Evolutionary conservation across 495 filamentous ascomycete species (phyloP), one percentile per base, ranked within the genome.

Genomic region (Neurospora sp.): DNA sequence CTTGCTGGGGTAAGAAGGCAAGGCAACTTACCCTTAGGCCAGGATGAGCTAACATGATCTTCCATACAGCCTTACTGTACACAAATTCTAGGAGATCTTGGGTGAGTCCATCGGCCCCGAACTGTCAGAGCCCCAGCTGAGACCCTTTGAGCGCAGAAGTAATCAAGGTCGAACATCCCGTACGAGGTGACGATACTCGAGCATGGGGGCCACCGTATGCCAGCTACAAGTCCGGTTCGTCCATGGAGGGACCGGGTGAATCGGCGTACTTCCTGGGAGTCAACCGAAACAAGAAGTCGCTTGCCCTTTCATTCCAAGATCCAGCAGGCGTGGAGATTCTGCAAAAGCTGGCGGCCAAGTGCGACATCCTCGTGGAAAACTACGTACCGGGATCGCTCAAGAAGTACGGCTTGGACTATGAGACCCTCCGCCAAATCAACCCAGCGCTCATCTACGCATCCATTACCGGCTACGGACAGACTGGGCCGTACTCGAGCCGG

Each of bases 171-270:
- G 96, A 99, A 80, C 96, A 99, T 81, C 96, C 96, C 6, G 88
- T 86, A 0, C 87, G 93, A 45, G 96, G 96, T 39, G 96, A 99
- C 78, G 96, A 99, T 80, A 99, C 96, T 31, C 85, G 96, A 73
- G 94, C 94, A 68, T 99, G 96, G 96, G 96, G 96, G 2, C 96
- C 96, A 31, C 96, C 96, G 39, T 98, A 95, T 83, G 96, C 96
- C 38, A 87, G 87, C 68, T 93, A 96, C 78, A 82, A 81, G 40
- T 76, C 85, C 38, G 88, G 85, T 35, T 87, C 87, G 38, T 83
- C 87, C 14, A 85, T 83, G 38, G 82, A 92, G 72, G 93, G 93
- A 1, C 91, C 92, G 3, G 96, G 96, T 20, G 96, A 99, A 82
- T 96, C 93, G 75, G 96, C 96, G 8, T 99, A 99, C 81, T 99